Percentiles rank a stretch among this genome's conserved stretches.
phyloP scores from a whole-genome alignment of 495 filamentous ascomycete genomes.

The Annulohypoxylon stygium region DNA sequence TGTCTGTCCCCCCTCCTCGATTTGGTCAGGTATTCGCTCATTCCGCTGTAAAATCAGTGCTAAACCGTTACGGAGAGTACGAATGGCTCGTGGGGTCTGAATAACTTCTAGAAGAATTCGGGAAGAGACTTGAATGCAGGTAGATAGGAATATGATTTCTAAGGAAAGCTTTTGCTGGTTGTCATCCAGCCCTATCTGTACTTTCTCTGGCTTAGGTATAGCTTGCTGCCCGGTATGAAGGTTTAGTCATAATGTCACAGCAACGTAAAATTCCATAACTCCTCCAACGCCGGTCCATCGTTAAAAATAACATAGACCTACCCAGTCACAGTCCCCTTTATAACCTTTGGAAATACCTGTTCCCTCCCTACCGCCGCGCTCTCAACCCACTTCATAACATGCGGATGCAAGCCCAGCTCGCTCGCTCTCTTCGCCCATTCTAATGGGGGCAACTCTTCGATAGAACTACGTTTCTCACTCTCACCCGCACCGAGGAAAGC shows the following conservation, averaged over 20 bases:
- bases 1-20: background rate
- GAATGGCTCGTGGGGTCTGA: too few species aligned
- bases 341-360: background rate
- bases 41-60: background rate
- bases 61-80: too few species aligned
- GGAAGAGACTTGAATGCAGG: too few species aligned
- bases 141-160: too few species aligned
- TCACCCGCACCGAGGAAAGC: background rate
- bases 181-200: too few species aligned
- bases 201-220: background rate
- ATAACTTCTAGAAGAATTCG: too few species aligned
- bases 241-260: background rate
- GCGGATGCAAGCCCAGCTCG: conserved; percentile 3
- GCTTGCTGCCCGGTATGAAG: background rate
- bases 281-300: background rate
- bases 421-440: background rate
- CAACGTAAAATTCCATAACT: background rate
- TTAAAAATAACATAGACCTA: background rate
- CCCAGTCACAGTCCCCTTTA: background rate
- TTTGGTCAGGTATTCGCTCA: background rate
- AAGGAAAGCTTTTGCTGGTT: too few species aligned
- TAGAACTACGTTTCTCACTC: background rate
- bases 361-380: background rate
- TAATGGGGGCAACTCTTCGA: background rate
- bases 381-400: conserved; percentile 7